A percentile compares a stretch with the other conserved stretches of the same genome.
phyloP scores from a whole-genome alignment of 2,329 filamentous ascomycete genomes.

The Diaporthe vaccinii region DNA sequence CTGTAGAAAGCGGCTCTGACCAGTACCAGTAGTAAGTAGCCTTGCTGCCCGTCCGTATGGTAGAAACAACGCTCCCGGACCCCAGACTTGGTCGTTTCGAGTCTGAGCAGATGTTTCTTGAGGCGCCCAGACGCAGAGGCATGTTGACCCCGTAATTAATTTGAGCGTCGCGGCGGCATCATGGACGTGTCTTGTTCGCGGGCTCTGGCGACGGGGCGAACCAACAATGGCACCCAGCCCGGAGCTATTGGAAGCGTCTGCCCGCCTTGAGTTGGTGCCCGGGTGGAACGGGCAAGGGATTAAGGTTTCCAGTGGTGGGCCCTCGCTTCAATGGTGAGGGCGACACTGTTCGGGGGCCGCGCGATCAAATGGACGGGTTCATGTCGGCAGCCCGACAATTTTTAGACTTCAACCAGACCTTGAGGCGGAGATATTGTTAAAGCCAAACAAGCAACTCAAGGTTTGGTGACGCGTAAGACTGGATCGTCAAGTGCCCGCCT shows the following conservation, averaged over 20 bases:
- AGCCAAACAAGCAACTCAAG: conserved; percentile 29
- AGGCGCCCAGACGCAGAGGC: conserved; percentile 19
- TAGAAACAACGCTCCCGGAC: conserved; percentile 22
- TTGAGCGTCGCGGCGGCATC: neutral
- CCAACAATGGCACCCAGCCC: neutral
- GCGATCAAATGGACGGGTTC: conserved; percentile 1
- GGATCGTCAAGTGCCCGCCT: neutral
- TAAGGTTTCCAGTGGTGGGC: conserved; percentile 27
- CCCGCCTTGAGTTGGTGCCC: neutral
- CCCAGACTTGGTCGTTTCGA: conserved; percentile 27
- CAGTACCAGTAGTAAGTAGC: neutral
- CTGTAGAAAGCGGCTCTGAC: neutral
- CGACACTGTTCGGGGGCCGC: neutral
- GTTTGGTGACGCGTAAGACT: conserved; percentile 22
- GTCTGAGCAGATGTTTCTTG: conserved; percentile 26
- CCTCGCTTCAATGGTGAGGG: conserved; percentile 26
- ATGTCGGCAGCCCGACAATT: conserved; percentile 17
- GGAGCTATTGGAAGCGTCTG: conserved; percentile 8
- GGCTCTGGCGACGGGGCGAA: neutral
- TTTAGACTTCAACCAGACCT: conserved; percentile 21
- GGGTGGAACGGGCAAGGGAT: conserved; percentile 10
- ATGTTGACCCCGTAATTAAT: conserved; percentile 14
- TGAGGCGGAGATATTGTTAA: conserved; percentile 22
- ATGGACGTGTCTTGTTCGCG: neutral
- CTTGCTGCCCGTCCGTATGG: too few species aligned